Evolutionary conservation across 306 rosid genomes (phyloP), one percentile per base, ranked within the genome.

Genomic region (Fragaria iinumae): DNA sequence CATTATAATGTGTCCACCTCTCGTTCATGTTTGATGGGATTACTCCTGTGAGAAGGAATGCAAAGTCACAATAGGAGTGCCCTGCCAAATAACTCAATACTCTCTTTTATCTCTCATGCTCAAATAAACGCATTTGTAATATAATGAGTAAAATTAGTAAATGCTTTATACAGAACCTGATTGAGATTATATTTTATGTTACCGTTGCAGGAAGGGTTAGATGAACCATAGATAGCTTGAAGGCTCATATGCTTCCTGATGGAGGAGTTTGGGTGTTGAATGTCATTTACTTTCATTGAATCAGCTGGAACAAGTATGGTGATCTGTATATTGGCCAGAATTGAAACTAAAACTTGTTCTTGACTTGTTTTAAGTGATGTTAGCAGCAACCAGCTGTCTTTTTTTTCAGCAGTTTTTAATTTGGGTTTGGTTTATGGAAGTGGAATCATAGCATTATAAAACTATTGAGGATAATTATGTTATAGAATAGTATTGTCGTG

Each of bases 121-220:
- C 60, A n/a, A 0, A 55, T 11, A n/a, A 16, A n/a, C 0, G 17
- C 65, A 57, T 17, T 20, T 2, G 23, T 6, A 14, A 36, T 65
- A 65, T 38, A 8, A 12, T 62, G 71, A 67, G 17, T 20, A 8
- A 36, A 34, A 12, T 27, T 29, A 67, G 17, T 20, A 18, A 36
- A 39, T 66, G 32, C 27, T 38, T 76, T 7, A 10, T 12, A 68
- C 56, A 70, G 67, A 50, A 69, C 67, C n/a, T 20, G 67, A 70
- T 0, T 36, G 49, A 55, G 38, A 77, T 21, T 72, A 38, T 72
- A 44, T 49, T 27, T 56, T 67, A 20, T 64, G 53, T 53, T 83
- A 64, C 72, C 39, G 36, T 13, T 87, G 88, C 95, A 93, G 98
- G 98, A 93, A 82, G 93, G 87, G 83, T 85, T 93, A 59, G 98